Conservation (phyloP, 805 yeast species). For the Teunomyces panamensis region DNA sequence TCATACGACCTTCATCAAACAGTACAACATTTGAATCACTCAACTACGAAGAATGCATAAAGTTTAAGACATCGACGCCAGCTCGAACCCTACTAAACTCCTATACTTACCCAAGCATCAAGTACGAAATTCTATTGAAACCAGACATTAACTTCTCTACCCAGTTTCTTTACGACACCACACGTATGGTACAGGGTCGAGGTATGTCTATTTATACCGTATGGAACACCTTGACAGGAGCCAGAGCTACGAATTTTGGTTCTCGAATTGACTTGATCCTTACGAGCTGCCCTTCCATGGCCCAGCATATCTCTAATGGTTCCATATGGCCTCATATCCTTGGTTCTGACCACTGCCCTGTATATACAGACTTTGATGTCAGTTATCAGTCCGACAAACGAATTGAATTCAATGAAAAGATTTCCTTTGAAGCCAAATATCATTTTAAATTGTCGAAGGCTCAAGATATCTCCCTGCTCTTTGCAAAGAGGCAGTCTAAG, state of each 20-base stretch:
- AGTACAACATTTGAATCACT: constrained; percentile 21
- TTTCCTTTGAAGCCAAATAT: constrained; percentile 21
- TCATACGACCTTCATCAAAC: constrained; percentile 14
- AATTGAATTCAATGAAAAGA: constrained; percentile 3
- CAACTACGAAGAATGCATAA: constrained; percentile 26
- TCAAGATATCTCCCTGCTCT: constrained; percentile 33
- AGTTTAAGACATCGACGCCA: constrained; percentile 32
- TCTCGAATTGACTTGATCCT: constrained; percentile 82
- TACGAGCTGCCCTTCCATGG: constrained; percentile 37
- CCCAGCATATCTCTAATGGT: constrained; percentile 31
- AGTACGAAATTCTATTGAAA: constrained; percentile 3
- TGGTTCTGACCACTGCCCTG: constrained; percentile 97
- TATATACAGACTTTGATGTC: constrained; percentile 61
- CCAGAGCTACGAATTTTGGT: constrained; percentile 81
- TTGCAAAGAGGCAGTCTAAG: constrained; percentile 6
- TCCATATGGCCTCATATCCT: constrained; percentile 65
- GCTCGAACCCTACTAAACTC: constrained; percentile 29
- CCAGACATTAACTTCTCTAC: not conserved
- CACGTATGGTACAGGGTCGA: constrained; percentile 55
- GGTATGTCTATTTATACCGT: constrained; percentile 75
- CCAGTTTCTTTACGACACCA: constrained; percentile 53
- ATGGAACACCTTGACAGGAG: constrained; percentile 80
- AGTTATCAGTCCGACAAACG: constrained; percentile 3
- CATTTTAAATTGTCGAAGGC: constrained; percentile 20
- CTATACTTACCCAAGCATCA: constrained; percentile 21